Base-by-base conservation (phyloP, 1,284 basidiomycete genomes). In the Malassezia equina region DNA sequence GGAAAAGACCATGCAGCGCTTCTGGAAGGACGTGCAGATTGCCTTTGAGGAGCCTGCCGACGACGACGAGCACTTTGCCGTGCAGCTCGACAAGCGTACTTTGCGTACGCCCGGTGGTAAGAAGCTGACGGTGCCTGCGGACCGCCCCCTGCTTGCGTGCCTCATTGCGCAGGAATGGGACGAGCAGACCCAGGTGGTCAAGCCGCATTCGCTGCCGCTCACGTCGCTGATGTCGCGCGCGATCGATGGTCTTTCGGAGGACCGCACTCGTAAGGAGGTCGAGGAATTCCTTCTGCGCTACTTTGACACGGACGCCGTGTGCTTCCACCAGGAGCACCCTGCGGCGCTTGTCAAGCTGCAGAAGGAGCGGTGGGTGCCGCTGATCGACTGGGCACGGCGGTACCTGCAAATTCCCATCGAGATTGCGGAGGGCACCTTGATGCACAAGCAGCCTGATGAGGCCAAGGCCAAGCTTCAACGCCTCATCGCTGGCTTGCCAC, bases 81-180 rank as follows among this genome's bases (percentile, higher is more conserved):
- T 96, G 36, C 85, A 84, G 5, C 80, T 98, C 45, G 93, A 98
- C 78, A 81, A 82, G 58, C 82, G 90, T 24, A 78, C 86, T 0
- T 80, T 98, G 52, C 90, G 87, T 74, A 96, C 93, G 15, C 90
- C 93, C 0, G 80, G 79, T 0, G 90, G 91, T 6, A 82, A 84
- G 32, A 79, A 79, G 6, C 77, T 98, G 28, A 72, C 83, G 24
- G 71, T 98, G 15, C 90, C 90, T 0, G 75, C 77, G 33, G 78
- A 83, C 55, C 86, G 88, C 64, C 76, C 79, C 42, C 74, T 93
- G 29, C 79, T 87, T 17, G 90, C 93, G 1, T 80, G 86, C 1
- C 80, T 95, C 53, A 85, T 98, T 62, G 91, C 90, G 9, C 82
- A 86, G 55, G 93, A 98, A 78, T 98, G 93, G 93, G 88, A 94